phyloP scores from a whole-genome alignment of 2,329 filamentous ascomycete species.

The Grosmannia clavigera region DNA sequence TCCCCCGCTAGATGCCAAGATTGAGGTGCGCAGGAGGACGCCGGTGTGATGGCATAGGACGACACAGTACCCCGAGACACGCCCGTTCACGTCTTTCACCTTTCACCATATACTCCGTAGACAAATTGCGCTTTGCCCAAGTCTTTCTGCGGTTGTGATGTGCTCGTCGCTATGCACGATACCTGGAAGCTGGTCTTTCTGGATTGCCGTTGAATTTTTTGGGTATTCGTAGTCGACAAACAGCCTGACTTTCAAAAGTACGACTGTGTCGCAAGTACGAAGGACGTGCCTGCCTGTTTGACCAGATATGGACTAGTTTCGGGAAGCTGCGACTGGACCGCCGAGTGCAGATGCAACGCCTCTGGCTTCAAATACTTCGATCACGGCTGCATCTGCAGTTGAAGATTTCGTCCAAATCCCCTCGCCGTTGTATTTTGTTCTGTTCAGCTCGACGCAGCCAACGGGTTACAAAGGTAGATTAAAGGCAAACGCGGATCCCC shows the following conservation, averaged over 20 bases:
- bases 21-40: conserved; percentile 18
- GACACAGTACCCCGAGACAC: neutral
- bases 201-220: too few relatives aligned
- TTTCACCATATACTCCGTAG: conserved; percentile 13
- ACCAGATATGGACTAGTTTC: neutral
- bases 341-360: neutral
- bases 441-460: neutral
- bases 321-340: neutral
- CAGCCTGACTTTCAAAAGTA: too few relatives aligned
- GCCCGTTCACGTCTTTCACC: neutral
- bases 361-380: neutral
- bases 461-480: neutral
- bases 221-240: too few relatives aligned
- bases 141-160: too few relatives aligned
- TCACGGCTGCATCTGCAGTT: neutral
- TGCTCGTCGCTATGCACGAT: too few relatives aligned
- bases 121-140: neutral
- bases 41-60: too few relatives aligned
- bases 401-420: neutral
- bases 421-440: neutral
- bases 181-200: too few relatives aligned
- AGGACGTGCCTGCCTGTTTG: neutral
- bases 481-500: neutral
- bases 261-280: too few relatives aligned
- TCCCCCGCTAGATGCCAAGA: conserved; percentile 19